Evolutionary conservation across 768 basidiomycete species (phyloP).

Genomic region (Tylopilus intermedius): DNA sequence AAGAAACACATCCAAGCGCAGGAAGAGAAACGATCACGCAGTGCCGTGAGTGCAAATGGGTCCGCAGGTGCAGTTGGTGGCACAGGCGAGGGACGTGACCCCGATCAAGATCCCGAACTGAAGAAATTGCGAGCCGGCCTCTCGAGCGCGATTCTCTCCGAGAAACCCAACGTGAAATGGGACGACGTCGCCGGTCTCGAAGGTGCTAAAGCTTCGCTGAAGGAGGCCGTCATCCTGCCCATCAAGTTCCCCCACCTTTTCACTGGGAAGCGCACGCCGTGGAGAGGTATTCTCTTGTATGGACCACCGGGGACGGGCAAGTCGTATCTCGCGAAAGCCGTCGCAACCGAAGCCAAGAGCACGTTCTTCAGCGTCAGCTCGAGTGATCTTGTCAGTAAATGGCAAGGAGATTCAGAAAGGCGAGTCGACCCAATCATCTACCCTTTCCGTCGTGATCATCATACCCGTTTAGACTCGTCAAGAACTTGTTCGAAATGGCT

Average conservation of each 20-base stretch:
- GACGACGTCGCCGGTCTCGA: conserved; percentile 98
- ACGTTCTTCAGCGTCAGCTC: conserved; percentile 98
- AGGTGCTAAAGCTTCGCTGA: conserved; percentile 89
- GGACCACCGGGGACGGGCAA: conserved; percentile 98
- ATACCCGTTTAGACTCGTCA: conserved; percentile 64
- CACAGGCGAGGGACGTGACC: conserved; percentile 49
- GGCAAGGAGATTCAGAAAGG: conserved; percentile 99
- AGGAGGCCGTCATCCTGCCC: conserved; percentile 98
- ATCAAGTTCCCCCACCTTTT: conserved; percentile 99
- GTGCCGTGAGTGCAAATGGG: conserved; percentile 47
- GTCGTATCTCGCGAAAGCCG: conserved; percentile 94
- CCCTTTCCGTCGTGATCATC: not conserved
- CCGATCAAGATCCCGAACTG: conserved; percentile 83
- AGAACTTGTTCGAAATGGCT: conserved; percentile 94
- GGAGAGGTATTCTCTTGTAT: conserved; percentile 93
- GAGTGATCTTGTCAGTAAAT: conserved; percentile 94
- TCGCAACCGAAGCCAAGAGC: conserved; percentile 98
- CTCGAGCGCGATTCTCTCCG: conserved; percentile 80
- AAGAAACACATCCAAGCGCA: conserved; percentile 72
- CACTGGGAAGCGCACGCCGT: conserved; percentile 96
- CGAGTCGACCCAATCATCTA: conserved; percentile 31
- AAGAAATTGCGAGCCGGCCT: conserved; percentile 96
- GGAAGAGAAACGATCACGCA: conserved; percentile 53
- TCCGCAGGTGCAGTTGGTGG: conserved; percentile 36
- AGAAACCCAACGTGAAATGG: conserved; percentile 96